Base-by-base conservation (phyloP, 345 rosid genomes). In the Acer saccharum region DNA sequence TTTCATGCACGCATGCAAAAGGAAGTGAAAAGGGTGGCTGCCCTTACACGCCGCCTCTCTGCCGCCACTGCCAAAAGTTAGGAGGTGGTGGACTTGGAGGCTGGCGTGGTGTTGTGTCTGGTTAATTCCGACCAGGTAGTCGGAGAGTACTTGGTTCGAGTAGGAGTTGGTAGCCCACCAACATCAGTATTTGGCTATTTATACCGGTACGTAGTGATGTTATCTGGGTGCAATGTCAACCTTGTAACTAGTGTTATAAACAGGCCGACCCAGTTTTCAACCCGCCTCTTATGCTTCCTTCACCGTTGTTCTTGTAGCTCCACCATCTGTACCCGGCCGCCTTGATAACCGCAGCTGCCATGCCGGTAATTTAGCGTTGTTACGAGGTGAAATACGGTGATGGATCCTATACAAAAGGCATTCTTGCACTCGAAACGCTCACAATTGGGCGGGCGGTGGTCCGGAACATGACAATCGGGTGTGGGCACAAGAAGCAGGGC, bases 151-250 rank as follows among this genome's bases (percentile, higher is more conserved):
- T 94, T 96, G 44, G 94, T 96, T 0, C 79, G 98, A 74, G 87
- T 96, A 16, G 99, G 99, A 29, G 93, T 96, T 7, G 99, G 99
- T 1, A 91, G 95, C 71, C 99, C 98, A 0, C 89, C 98, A 0
- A 87, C 89, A 76, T 90, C 98, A 96, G 72, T 92, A 90, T 83
- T 86, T 96, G 91, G 99, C 92, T 3, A 84, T 92, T 68, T 98
- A 96, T 73, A 90, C 99, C 16, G 97, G 99, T 0, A 94, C 32
- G 1, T 29, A 35, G 98, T 44, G 99, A 94, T 75, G 92, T 96
- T 68, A 95, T 96, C 48, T 96, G 99, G 99, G 97, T 96, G 61
- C 98, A 96, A 72, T 96, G 98, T 55, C 91, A 94, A 80, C 98
- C 99, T 67, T 96, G 99, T 69, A 87, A 76, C 73, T 90, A 90